Evolutionary conservation across 768 basidiomycete species (phyloP).

Genomic region (Auricularia auricula-judae): DNA sequence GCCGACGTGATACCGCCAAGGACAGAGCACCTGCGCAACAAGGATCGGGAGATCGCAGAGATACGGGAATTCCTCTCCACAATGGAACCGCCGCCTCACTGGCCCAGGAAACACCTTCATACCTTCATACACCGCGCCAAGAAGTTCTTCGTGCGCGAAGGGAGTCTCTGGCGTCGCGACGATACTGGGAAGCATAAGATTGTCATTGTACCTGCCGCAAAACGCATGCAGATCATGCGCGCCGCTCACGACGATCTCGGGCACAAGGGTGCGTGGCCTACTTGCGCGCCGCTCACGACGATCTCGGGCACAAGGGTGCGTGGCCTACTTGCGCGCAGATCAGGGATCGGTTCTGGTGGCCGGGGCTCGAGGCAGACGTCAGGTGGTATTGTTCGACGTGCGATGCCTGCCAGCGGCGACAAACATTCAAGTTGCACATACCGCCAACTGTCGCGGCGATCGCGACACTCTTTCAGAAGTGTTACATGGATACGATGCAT

Average conservation of each 20-base stretch:
- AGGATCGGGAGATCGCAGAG: background rate
- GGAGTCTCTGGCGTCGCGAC: slow-evolving; percentile 9
- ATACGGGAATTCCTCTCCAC: background rate
- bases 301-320: slow-evolving; percentile 12
- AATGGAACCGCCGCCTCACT: background rate
- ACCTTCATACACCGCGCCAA: background rate
- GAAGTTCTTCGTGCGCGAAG: slow-evolving; percentile 7
- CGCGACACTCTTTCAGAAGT: slow-evolving; percentile 15
- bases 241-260: too few species aligned
- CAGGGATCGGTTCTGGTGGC: slow-evolving; percentile 21
- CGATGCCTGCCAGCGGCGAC: slow-evolving; percentile 21
- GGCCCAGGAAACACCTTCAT: background rate
- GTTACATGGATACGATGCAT: slow-evolving; percentile 7
- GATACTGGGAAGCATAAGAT: slow-evolving; percentile 10
- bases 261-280: too few species aligned
- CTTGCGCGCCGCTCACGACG: slow-evolving; percentile 12
- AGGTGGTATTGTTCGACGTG: slow-evolving; percentile 24
- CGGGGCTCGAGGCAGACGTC: slow-evolving; percentile 17
- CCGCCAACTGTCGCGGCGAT: slow-evolving; percentile 15
- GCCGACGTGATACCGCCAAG: too few species aligned
- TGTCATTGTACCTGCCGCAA: slow-evolving; percentile 1
- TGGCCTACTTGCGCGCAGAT: slow-evolving; percentile 5
- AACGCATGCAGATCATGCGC: slow-evolving; percentile 4
- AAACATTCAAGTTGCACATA: slow-evolving; percentile 11
- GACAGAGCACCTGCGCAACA: background rate